A percentile compares a stretch with the other conserved stretches of the same genome.
Conservation (phyloP, 352 stramenopile species). For the Phytopythium chamaehyphon region DNA sequence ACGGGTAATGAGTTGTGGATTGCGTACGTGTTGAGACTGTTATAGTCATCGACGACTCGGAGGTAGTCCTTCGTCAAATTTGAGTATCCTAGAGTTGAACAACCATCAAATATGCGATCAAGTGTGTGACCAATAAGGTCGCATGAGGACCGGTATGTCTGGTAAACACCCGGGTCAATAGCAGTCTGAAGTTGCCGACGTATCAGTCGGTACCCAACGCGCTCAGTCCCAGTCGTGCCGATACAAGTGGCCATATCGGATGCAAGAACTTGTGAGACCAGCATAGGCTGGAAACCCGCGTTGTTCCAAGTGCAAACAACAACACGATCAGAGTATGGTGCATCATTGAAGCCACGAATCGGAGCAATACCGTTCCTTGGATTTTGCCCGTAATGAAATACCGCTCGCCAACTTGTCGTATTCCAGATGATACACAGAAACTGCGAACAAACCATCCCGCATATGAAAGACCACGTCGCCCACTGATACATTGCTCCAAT, state of each 20-base stretch:
- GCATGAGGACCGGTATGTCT: constrained; percentile 8
- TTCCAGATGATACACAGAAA: constrained; percentile 25
- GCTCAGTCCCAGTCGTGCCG: constrained; percentile 3
- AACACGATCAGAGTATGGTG: constrained; percentile 36
- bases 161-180: constrained; percentile 6
- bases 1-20: constrained; percentile 13
- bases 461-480: constrained; percentile 23
- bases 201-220: constrained; percentile 23
- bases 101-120: constrained; percentile 12
- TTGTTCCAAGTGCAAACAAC: constrained; percentile 29
- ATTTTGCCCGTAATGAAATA: constrained; percentile 9
- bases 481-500: constrained; percentile 21
- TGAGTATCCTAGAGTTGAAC: constrained; percentile 11
- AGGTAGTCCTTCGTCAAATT: constrained; percentile 17
- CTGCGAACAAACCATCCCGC: constrained; percentile 21
- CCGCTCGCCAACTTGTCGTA: not conserved
- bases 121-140: constrained; percentile 13
- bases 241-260: not conserved
- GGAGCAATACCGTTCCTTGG: constrained; percentile 6
- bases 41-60: constrained; percentile 15
- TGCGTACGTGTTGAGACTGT: constrained; percentile 11
- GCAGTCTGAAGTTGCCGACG: not conserved
- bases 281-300: constrained; percentile 21
- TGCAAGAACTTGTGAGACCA: constrained; percentile 15
- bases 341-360: constrained; percentile 34